These are phyloP conservation scores for Trypanosoma scelopori DNA, from an alignment of 208 protist genomes.

Conservation along the genomic window DNA sequence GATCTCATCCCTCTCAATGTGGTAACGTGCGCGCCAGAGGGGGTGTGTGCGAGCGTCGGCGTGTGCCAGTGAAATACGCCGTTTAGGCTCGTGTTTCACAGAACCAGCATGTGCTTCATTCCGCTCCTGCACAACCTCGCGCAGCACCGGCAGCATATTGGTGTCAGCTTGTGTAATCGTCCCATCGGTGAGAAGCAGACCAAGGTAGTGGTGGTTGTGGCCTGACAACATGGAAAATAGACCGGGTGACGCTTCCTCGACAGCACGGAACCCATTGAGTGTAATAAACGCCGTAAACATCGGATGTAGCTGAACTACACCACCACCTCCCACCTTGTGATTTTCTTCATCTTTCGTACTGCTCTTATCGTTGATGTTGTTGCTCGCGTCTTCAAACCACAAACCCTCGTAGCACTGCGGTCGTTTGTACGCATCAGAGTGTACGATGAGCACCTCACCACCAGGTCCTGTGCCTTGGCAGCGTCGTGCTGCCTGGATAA, in stretches of 20 bases:
- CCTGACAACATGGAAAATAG: constrained; percentile 48
- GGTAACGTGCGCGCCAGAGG: constrained; percentile 66
- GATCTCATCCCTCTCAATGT: constrained; percentile 49
- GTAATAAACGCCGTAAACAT: constrained; percentile 49
- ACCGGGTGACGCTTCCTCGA: constrained; percentile 56
- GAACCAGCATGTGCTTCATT: constrained; percentile 41
- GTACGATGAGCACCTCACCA: constrained; percentile 64
- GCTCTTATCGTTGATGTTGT: not conserved
- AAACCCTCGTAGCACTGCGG: constrained; percentile 66
- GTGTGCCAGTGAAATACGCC: constrained; percentile 59
- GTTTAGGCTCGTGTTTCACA: constrained; percentile 3
- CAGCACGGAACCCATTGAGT: constrained; percentile 64
- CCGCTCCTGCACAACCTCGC: constrained; percentile 52
- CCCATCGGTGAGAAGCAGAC: constrained; percentile 58
- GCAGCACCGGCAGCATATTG: constrained; percentile 68
- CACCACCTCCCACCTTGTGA: not conserved
- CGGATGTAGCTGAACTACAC: constrained; percentile 22
- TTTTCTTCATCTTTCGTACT: constrained; percentile 1
- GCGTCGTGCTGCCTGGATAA: constrained; percentile 41
- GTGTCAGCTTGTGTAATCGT: constrained; percentile 38
- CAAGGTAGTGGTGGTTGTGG: constrained; percentile 60
- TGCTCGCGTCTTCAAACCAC: constrained; percentile 49
- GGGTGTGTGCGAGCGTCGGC: constrained; percentile 44
- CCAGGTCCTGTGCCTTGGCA: constrained; percentile 57
- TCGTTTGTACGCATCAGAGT: constrained; percentile 56